A percentile compares a stretch with the other conserved stretches of the same genome.
phyloP scores from a whole-genome alignment of 2,329 filamentous ascomycete genomes.

The Cytospora paraplurivora region DNA sequence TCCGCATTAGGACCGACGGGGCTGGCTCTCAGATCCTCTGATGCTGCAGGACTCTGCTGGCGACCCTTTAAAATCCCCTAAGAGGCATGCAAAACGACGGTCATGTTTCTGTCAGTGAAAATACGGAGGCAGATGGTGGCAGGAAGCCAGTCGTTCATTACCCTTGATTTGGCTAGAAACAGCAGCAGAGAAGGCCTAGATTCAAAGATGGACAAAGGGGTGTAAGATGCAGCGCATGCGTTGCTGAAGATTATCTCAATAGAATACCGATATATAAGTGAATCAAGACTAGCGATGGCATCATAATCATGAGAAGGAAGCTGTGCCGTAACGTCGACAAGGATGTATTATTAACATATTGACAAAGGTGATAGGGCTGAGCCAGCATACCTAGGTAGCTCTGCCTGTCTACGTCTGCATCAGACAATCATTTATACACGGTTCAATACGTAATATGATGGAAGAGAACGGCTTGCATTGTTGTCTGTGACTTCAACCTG shows the following conservation, averaged over 20 bases:
- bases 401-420: background rate
- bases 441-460: background rate
- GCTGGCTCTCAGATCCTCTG: no score
- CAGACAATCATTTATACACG: background rate
- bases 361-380: no score
- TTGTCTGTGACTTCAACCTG: constrained; percentile 12
- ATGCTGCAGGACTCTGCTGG: no score
- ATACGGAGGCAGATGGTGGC: background rate
- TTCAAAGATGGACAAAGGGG: background rate
- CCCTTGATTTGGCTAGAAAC: background rate
- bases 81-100: background rate
- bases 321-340: no score
- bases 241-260: no score
- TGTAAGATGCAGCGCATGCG: background rate
- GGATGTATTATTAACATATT: no score
- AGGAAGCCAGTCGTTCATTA: background rate
- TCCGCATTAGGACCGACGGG: no score
- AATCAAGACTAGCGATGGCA: no score
- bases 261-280: no score
- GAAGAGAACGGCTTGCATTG: constrained; percentile 19
- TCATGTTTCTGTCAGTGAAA: background rate
- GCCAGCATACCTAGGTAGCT: background rate
- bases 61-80: background rate
- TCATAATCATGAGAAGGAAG: no score
- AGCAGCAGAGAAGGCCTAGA: background rate